Conservation (phyloP, 1,139 yeast species). For the Diutina ranongensis region DNA sequence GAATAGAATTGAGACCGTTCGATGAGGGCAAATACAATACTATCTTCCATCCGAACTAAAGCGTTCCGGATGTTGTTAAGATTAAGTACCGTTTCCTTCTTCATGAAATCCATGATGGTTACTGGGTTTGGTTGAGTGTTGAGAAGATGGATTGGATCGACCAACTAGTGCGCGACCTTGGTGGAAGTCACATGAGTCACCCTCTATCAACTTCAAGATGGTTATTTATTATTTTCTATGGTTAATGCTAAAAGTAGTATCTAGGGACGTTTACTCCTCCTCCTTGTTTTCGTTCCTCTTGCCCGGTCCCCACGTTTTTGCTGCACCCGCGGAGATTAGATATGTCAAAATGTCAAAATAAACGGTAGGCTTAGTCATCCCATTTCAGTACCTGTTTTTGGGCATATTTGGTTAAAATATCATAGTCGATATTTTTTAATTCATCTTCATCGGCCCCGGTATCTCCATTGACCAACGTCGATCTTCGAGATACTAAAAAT, state of each 20-base stretch:
- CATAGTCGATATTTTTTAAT: slow-evolving; percentile 16
- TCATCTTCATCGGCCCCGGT: slow-evolving; percentile 11
- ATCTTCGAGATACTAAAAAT: slow-evolving; percentile 50
- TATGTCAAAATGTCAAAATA: too few relatives aligned
- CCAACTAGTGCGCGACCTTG: too few relatives aligned
- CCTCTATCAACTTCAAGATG: too few relatives aligned
- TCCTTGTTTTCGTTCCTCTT: too few relatives aligned
- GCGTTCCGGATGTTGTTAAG: slow-evolving; percentile 75
- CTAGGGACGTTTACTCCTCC: too few relatives aligned
- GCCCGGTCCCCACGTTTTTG: not conserved
- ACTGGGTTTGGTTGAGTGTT: too few relatives aligned
- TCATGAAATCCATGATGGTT: slow-evolving; percentile 66
- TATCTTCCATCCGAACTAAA: slow-evolving; percentile 88
- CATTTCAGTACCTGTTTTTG: slow-evolving; percentile 14
- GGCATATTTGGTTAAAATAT: slow-evolving; percentile 24
- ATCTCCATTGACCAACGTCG: slow-evolving; percentile 16
- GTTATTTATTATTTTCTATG: too few relatives aligned
- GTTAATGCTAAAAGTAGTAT: too few relatives aligned
- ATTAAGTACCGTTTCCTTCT: slow-evolving; percentile 74
- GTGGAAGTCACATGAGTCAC: too few relatives aligned
- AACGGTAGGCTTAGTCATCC: not conserved
- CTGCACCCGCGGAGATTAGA: too few relatives aligned
- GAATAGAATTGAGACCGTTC: slow-evolving; percentile 84
- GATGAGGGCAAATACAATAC: slow-evolving; percentile 82
- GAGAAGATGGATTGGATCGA: too few relatives aligned